These are phyloP conservation scores for Apostasia shenzhenica DNA, from an alignment of 106 monocot species.

Conservation along the genomic window DNA sequence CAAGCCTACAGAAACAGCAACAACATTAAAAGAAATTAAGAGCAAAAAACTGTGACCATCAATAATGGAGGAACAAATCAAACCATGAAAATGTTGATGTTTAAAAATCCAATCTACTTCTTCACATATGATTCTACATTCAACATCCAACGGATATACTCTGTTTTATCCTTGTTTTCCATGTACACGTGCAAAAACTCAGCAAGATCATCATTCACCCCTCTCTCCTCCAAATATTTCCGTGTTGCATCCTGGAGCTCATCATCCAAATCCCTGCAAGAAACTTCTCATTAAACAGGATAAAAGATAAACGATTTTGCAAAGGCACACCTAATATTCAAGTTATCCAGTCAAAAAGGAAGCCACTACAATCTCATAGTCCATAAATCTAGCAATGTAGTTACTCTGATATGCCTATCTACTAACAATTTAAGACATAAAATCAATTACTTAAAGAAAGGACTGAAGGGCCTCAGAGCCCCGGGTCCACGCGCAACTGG, in stretches of 20 bases:
- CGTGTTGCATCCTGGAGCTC: slow-evolving; percentile 23
- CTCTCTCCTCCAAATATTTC: slow-evolving; percentile 41
- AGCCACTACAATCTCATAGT: too few relatives aligned
- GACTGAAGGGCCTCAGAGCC: slow-evolving; percentile 28
- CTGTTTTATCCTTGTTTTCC: slow-evolving; percentile 50
- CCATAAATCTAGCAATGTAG: too few relatives aligned
- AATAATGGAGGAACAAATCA: neutral
- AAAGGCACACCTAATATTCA: neutral
- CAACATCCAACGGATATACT: slow-evolving; percentile 50
- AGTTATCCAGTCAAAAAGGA: neutral
- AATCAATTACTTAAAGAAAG: slow-evolving; percentile 37
- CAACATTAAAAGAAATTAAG: neutral
- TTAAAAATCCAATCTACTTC: slow-evolving; percentile 21
- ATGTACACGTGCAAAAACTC: slow-evolving; percentile 57
- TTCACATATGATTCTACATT: slow-evolving; percentile 38
- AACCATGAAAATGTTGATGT: neutral
- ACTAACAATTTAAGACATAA: neutral
- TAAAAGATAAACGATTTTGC: neutral
- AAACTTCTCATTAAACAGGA: too few relatives aligned
- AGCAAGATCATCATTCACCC: slow-evolving; percentile 57
- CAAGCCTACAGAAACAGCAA: too few relatives aligned
- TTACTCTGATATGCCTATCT: too few relatives aligned
- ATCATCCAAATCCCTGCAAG: slow-evolving; percentile 38
- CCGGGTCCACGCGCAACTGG: slow-evolving; percentile 12
- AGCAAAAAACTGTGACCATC: neutral